Conservation (phyloP, 2,329 filamentous ascomycete species). For the Plenodomus lindquistii region DNA sequence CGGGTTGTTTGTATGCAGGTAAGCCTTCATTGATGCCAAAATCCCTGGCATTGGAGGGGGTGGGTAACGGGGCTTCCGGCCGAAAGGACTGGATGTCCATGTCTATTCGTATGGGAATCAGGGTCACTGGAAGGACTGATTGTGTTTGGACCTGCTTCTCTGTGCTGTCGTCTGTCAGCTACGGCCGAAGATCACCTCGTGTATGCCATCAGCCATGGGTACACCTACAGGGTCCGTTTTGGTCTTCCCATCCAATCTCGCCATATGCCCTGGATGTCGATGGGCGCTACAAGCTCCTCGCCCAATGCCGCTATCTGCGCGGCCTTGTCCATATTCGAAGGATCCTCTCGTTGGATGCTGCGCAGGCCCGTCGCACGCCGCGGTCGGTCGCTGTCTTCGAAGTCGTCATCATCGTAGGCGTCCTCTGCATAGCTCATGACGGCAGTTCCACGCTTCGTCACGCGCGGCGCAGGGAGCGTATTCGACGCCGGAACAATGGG, state of each 20-base stretch:
- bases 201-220: background rate
- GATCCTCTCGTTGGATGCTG: constrained; percentile 73
- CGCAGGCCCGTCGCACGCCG: constrained; percentile 77
- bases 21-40: constrained; percentile 70
- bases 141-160: constrained; percentile 66
- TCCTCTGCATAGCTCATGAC: constrained; percentile 98
- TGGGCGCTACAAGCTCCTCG: constrained; percentile 77
- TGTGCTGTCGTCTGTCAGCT: constrained; percentile 47
- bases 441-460: constrained; percentile 95
- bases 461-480: constrained; percentile 71
- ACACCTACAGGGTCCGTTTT: constrained; percentile 53
- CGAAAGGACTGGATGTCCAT: constrained; percentile 83
- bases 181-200: background rate
- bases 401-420: constrained; percentile 83
- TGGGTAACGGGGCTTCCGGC: constrained; percentile 66
- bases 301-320: constrained; percentile 76
- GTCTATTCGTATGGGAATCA: constrained; percentile 96
- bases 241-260: constrained; percentile 91
- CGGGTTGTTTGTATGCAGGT: constrained; percentile 78
- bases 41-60: constrained; percentile 62
- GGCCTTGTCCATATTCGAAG: constrained; percentile 60
- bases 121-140: constrained; percentile 79
- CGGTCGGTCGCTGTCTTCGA: constrained; percentile 73
- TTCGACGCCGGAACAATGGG: constrained; percentile 76
- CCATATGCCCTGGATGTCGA: constrained; percentile 88